Conservation (phyloP, 257 asterid species). For the Solanum sitiens region DNA sequence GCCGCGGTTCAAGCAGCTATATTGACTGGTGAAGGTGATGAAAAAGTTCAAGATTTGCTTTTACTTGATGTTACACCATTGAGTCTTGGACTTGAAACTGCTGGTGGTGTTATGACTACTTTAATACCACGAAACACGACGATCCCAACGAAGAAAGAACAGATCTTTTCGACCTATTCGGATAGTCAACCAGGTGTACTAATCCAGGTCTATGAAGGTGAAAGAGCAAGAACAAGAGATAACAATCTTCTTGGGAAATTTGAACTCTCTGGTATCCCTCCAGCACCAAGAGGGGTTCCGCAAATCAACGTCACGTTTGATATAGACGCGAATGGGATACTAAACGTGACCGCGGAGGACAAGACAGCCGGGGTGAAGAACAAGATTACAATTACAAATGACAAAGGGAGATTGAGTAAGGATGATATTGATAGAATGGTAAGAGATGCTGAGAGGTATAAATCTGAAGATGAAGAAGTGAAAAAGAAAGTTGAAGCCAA, state of each 20-base stretch:
- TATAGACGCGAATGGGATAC: conserved; percentile 42
- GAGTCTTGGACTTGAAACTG: conserved; percentile 42
- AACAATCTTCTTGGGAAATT: conserved; percentile 41
- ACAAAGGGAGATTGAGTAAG: conserved; percentile 37
- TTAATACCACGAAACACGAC: conserved; percentile 44
- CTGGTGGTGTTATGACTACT: conserved; percentile 48
- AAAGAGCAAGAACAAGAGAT: conserved; percentile 38
- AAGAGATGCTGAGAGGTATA: conserved; percentile 44
- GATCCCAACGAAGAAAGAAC: conserved; percentile 46
- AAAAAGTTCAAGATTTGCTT: conserved; percentile 37
- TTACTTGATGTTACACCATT: conserved; percentile 44
- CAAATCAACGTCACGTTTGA: conserved; percentile 43
- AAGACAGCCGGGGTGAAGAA: conserved; percentile 45
- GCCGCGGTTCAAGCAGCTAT: conserved; percentile 48
- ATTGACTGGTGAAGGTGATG: conserved; percentile 35
- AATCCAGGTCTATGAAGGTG: conserved; percentile 50
- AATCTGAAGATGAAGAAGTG: conserved; percentile 47
- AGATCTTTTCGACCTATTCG: conserved; percentile 38
- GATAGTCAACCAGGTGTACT: conserved; percentile 51
- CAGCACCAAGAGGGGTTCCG: conserved; percentile 52
- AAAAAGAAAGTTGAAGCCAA: conserved; percentile 52
- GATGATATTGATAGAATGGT: conserved; percentile 52
- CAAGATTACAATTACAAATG: conserved; percentile 48
- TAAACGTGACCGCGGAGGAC: conserved; percentile 44
- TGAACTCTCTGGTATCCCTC: conserved; percentile 48